Base-by-base conservation (phyloP, 345 rosid genomes). In the Salix brachista region DNA sequence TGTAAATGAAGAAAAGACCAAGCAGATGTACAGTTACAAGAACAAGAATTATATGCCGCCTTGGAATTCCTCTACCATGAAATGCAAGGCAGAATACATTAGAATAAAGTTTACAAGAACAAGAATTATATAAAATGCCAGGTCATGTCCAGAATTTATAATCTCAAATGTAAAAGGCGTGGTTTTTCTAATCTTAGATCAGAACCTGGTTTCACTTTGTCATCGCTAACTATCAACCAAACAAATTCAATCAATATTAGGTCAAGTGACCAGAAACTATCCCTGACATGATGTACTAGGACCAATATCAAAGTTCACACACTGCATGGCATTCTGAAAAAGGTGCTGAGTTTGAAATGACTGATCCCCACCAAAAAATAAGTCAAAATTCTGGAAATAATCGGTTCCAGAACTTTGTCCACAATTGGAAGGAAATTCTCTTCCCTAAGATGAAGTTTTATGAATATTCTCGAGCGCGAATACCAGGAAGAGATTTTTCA, bases 31-130 rank as follows among this genome's bases (percentile, higher is more conserved):
- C 28, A 26, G 28, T 26, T 26, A 26, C 1, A 26, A 26, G 28
- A 26, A 1, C 28, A 26, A 26, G 28, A 26, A 26, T 26, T 26
- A 26, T 26, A 26, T 26, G 28, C 78, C 97, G 89, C 76, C 97
- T 77, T n/a, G 97, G 89, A 84, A 95, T 90, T 81, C 99, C 99
- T 75, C 93, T 92, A 19, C 93, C 99, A 97, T 95, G 82, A 68
- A 73, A 74, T 60, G 68, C 75, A 65, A 75, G 41, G 65, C 67
- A 70, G 34, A 72, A 61, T 54, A 80, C 32, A 39, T 30, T 8
- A 71, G 16, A 30, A 65, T 46, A 76, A 44, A 46, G 30, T 26
- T 9, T 46, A 69, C 61, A 67, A 74, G 41, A 14, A 34, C 50
- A 71, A 52, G 69, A 50, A 34, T 4, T n/a, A n/a, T 16, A 26